Percentiles rank a stretch among this genome's conserved stretches.
Conservation (phyloP, 306 rosid species). For the Gleditsia sinensis region DNA sequence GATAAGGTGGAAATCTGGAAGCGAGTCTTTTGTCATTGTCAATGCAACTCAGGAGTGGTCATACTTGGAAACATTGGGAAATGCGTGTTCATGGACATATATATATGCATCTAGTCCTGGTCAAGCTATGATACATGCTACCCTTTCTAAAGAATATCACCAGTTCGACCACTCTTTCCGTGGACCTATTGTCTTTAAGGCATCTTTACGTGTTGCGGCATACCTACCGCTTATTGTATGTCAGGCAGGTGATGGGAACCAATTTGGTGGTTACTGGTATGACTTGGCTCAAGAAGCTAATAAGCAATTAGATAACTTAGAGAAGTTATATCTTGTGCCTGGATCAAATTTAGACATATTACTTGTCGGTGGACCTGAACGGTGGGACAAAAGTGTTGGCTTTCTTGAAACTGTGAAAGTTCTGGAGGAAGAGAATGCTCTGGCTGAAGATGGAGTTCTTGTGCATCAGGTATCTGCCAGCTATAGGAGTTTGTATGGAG, state of each 20-base stretch:
- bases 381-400: constrained; percentile 62
- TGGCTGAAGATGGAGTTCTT: constrained; percentile 49
- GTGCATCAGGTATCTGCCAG: constrained; percentile 60
- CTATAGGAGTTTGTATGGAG: constrained; percentile 59
- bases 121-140: constrained; percentile 74
- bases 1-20: constrained; percentile 82
- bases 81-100: constrained; percentile 73
- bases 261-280: constrained; percentile 88
- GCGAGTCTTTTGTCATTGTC: constrained; percentile 72
- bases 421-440: constrained; percentile 50
- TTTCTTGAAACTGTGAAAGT: constrained; percentile 53
- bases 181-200: constrained; percentile 70
- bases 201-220: constrained; percentile 70
- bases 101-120: constrained; percentile 80
- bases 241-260: constrained; percentile 83
- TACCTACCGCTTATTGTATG: constrained; percentile 68
- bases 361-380: constrained; percentile 87
- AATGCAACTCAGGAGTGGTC: constrained; percentile 61
- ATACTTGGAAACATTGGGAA: constrained; percentile 46
- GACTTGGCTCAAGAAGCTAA: constrained; percentile 61
- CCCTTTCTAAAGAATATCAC: constrained; percentile 65
- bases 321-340: constrained; percentile 76
- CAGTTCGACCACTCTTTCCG: constrained; percentile 46
- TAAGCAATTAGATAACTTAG: constrained; percentile 50
- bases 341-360: constrained; percentile 66